These are phyloP conservation scores for Amylostereum areolatum DNA, from an alignment of 1,284 basidiomycete genomes.

Conservation along the genomic window DNA sequence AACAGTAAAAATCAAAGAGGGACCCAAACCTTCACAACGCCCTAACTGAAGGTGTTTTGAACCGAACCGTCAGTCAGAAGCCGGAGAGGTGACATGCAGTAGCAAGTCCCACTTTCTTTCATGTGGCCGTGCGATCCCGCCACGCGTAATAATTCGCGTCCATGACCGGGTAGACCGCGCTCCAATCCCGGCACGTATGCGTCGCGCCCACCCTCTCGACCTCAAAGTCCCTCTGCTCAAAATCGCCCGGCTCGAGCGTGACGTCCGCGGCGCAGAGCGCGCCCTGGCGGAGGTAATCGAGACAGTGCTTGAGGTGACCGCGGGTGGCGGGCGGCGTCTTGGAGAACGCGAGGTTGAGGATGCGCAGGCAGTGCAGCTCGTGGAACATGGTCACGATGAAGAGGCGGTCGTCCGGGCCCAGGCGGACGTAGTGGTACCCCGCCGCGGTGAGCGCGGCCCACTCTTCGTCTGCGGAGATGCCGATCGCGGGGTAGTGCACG, in stretches of 20 bases:
- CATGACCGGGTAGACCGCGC: constrained; percentile 33
- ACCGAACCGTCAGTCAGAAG: too few relatives aligned
- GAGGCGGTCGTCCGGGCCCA: constrained; percentile 17
- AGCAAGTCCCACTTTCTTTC: too few relatives aligned
- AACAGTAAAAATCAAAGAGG: too few relatives aligned
- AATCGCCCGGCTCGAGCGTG: constrained; percentile 40
- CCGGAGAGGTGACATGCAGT: too few relatives aligned
- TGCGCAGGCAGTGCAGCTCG: constrained; percentile 26
- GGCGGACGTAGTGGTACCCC: constrained; percentile 15
- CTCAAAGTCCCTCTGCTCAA: constrained; percentile 31
- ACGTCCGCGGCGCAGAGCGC: constrained; percentile 36
- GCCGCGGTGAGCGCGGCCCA: constrained; percentile 14
- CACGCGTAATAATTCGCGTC: too few relatives aligned
- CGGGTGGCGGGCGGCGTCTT: constrained; percentile 7
- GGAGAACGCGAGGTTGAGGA: constrained; percentile 18
- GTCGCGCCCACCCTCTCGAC: constrained; percentile 29
- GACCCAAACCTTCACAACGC: too few relatives aligned
- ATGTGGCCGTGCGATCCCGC: too few relatives aligned
- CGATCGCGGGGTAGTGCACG: constrained; percentile 13
- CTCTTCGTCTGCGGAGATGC: constrained; percentile 10
- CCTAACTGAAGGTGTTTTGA: too few relatives aligned
- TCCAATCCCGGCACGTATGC: constrained; percentile 45
- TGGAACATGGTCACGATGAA: constrained; percentile 27
- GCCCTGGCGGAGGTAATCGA: constrained; percentile 37
- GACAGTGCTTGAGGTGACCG: constrained; percentile 36